Conservation (phyloP, 306 rosid genomes). For the Vigna angularis region DNA sequence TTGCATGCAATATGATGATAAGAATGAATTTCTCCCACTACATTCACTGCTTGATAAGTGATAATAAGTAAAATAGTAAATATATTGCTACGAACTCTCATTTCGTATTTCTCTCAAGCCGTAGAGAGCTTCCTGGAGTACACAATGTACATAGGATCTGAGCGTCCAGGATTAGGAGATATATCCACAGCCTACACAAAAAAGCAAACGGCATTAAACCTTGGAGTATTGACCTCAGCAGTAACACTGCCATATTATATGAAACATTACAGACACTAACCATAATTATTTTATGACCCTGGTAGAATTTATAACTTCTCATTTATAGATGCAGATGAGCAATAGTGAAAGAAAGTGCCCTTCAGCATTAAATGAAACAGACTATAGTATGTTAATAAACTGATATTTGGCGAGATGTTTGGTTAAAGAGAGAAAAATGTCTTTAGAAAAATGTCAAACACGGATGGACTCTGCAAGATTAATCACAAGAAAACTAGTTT, state of each 20-base stretch:
- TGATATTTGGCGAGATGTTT: conserved; percentile 4
- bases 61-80: neutral
- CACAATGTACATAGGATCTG: conserved; percentile 78
- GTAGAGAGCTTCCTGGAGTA: conserved; percentile 63
- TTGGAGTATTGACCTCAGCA: conserved; percentile 6
- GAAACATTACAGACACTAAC: no score
- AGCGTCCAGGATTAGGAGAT: conserved; percentile 83
- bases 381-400: neutral
- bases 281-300: no score
- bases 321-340: neutral
- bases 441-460: neutral
- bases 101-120: conserved; percentile 37
- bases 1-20: conserved; percentile 2
- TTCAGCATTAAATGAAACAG: neutral
- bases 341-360: neutral
- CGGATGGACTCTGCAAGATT: neutral
- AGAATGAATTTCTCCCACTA: conserved; percentile 26
- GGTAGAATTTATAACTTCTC: no score
- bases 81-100: conserved; percentile 7
- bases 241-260: neutral
- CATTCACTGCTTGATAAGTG: conserved; percentile 10
- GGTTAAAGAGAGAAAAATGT: neutral
- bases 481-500: neutral
- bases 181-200: conserved; percentile 73
- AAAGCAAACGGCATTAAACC: conserved; percentile 16